Conservation (phyloP, 2,329 filamentous ascomycete species). For the Apiospora koreana region DNA sequence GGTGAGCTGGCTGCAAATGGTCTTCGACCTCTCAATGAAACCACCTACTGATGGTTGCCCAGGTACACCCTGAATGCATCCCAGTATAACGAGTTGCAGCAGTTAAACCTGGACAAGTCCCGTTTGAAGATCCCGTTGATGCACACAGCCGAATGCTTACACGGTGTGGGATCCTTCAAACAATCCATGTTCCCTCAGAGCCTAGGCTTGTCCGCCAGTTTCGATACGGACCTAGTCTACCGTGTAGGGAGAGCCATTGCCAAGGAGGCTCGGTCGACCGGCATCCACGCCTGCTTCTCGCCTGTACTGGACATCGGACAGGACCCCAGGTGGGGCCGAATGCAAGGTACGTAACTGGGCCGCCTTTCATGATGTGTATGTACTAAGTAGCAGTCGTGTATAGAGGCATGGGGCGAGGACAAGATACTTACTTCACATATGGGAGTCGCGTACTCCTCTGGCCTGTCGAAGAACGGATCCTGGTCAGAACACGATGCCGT, state of each 20-base stretch:
- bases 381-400: slow-evolving; percentile 1
- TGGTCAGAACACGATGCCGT: slow-evolving; percentile 44
- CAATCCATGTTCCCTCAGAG: slow-evolving; percentile 47
- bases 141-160: slow-evolving; percentile 45
- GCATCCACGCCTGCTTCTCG: slow-evolving; percentile 44
- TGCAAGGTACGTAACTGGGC: slow-evolving; percentile 34
- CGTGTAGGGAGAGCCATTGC: slow-evolving; percentile 44
- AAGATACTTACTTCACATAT: slow-evolving; percentile 44
- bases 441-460: slow-evolving; percentile 44
- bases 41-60: background rate
- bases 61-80: slow-evolving; percentile 43
- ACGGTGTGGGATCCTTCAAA: slow-evolving; percentile 45
- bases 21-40: background rate
- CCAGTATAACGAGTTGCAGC: slow-evolving; percentile 42
- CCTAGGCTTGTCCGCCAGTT: slow-evolving; percentile 42
- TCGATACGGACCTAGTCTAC: slow-evolving; percentile 42
- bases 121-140: slow-evolving; percentile 41
- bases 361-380: background rate
- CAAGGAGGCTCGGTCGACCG: slow-evolving; percentile 43
- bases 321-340: slow-evolving; percentile 45
- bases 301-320: slow-evolving; percentile 46
- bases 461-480: slow-evolving; percentile 44
- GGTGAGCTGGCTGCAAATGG: slow-evolving; percentile 22
- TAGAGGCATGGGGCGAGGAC: slow-evolving; percentile 49
- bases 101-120: slow-evolving; percentile 37